Base-by-base conservation (phyloP, 805 yeast species). In the Nakazawaea peltata region DNA sequence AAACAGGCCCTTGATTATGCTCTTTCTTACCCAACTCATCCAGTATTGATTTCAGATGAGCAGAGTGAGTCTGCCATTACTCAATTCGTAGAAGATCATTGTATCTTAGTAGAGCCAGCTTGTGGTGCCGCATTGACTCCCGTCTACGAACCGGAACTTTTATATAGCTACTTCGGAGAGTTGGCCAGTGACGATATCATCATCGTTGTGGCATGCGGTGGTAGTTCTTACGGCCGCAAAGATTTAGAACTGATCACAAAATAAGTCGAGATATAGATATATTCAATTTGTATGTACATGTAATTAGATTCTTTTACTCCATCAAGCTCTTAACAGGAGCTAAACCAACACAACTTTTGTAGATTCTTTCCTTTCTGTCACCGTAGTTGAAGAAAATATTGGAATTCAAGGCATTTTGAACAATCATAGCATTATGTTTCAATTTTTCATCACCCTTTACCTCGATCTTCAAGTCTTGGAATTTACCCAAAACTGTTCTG, bases 71-170 rank as follows among this genome's bases (percentile, higher is more conserved):
- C 53, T 12, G 73, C 80, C 1, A 65, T 78, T 33, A 46, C 74
- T 18, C 58, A 53, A 28, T 75, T 67, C 45, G 70, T 75, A 5
- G 48, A 61, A 3, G 74, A 73, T 38, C 73, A 63, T 42, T 69
- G 70, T 37, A 57, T 61, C 30, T 54, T 74, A 17, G 71, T 77
- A 0, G 86, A 80, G 50, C 85, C 85, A 0, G 86, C 86, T 1
- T 80, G 86, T 52, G 85, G 85, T 3, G 82, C 82, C 2, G 73
- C 84, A 0, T 50, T 80, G 19, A 67, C 78, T 16, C 62, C 75
- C 14, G 68, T 65, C n/a, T 70, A 66, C 45, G 49, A 64, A 30
- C 53, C 56, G 10, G 53, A 49, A 4, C 37, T 56, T 16, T 40
- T 67, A 26, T 39, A 43, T 19, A 38, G 55, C 15, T 31, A 41